These are phyloP conservation scores for Madurella mycetomatis DNA, from an alignment of 2,329 filamentous ascomycete species.

Conservation along the genomic window DNA sequence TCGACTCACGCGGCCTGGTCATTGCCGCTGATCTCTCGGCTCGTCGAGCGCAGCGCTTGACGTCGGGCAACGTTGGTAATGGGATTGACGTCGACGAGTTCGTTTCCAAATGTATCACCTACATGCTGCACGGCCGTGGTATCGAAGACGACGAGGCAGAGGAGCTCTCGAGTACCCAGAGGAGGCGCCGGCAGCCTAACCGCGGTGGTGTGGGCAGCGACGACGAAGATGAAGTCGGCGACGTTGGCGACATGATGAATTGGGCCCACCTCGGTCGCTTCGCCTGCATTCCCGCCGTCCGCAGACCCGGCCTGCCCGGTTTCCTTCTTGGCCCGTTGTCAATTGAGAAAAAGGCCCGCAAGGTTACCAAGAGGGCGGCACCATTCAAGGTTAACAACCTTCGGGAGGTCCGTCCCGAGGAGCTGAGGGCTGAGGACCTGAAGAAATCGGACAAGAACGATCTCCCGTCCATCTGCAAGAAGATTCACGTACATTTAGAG, in stretches of 20 bases:
- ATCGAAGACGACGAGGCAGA: constrained; percentile 48
- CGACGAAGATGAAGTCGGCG: constrained; percentile 61
- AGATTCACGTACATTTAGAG: constrained; percentile 62
- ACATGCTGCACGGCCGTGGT: constrained; percentile 68
- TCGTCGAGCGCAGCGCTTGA: constrained; percentile 70
- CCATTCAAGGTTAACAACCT: constrained; percentile 65
- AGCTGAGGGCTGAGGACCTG: constrained; percentile 70
- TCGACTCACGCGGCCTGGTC: constrained; percentile 84
- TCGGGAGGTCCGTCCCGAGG: constrained; percentile 70
- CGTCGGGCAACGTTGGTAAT: constrained; percentile 65
- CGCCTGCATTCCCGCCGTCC: constrained; percentile 68
- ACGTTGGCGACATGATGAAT: constrained; percentile 73
- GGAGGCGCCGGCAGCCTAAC: constrained; percentile 38
- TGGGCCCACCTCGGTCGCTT: constrained; percentile 80
- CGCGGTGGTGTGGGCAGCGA: constrained; percentile 43
- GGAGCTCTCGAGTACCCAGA: constrained; percentile 48
- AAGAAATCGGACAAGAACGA: constrained; percentile 73
- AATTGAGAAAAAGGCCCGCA: constrained; percentile 76
- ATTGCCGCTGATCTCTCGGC: constrained; percentile 74
- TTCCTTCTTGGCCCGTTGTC: constrained; percentile 88
- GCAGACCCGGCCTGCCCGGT: constrained; percentile 70
- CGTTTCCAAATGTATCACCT: constrained; percentile 81
- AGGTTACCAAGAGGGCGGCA: constrained; percentile 64
- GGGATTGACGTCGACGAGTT: constrained; percentile 90
- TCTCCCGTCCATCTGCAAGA: constrained; percentile 71